These are phyloP conservation scores for Poterioochromonas sp. DNA, from an alignment of 352 stramenopile species.

Conservation along the genomic window DNA sequence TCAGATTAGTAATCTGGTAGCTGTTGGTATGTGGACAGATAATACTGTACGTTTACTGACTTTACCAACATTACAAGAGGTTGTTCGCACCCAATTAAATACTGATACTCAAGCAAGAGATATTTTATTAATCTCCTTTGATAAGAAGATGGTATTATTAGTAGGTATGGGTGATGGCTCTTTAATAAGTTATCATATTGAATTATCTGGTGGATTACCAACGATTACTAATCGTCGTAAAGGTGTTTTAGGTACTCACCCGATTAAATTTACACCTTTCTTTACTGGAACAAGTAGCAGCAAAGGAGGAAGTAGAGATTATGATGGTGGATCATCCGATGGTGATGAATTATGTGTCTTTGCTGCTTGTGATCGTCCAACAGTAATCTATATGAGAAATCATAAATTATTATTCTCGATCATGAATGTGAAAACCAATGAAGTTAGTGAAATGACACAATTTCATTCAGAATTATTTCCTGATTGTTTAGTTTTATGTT, in stretches of 20 bases:
- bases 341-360: slow-evolving; percentile 88
- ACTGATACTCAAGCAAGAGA: slow-evolving; percentile 59
- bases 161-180: slow-evolving; percentile 91
- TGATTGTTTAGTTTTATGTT: slow-evolving; percentile 87
- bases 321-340: too few species aligned
- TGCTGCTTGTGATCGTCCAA: slow-evolving; percentile 87
- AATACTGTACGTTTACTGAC: slow-evolving; percentile 74
- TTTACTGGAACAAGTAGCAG: background rate
- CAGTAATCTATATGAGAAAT: slow-evolving; percentile 90
- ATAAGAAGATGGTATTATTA: slow-evolving; percentile 76
- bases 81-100: slow-evolving; percentile 39
- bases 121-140: slow-evolving; percentile 66
- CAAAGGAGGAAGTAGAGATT: too few species aligned
- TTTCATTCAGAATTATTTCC: slow-evolving; percentile 81
- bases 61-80: slow-evolving; percentile 59
- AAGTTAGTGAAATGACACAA: slow-evolving; percentile 80
- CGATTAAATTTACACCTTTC: slow-evolving; percentile 82
- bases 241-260: slow-evolving; percentile 64
- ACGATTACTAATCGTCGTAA: slow-evolving; percentile 1
- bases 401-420: slow-evolving; percentile 93
- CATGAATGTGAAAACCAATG: slow-evolving; percentile 58
- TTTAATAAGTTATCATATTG: slow-evolving; percentile 80
- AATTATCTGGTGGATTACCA: slow-evolving; percentile 38
- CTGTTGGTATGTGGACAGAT: slow-evolving; percentile 79
- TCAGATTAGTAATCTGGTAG: slow-evolving; percentile 48